Base-by-base conservation (phyloP, 305 asterid genomes). In the Fraxinus baroniana region DNA sequence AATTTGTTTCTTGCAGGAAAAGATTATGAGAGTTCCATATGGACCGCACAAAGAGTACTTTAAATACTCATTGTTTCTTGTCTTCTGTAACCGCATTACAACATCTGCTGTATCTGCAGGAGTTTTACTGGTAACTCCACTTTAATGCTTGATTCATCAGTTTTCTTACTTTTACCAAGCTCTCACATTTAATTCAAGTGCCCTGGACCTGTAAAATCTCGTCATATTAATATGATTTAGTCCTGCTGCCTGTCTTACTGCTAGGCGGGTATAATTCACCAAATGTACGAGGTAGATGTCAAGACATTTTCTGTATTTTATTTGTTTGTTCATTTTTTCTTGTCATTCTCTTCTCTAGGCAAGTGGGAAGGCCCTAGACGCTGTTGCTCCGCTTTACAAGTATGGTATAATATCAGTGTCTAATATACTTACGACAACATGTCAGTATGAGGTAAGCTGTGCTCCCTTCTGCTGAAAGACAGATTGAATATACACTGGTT, bases 21-120 rank as follows among this genome's bases (percentile, higher is more conserved):
- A 95, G 91, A 92, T 97, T 78, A 97, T 97, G 97, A 89, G 98
- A 88, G 92, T 94, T 86, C 99, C 99, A 22, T 97, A 97, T 87
- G 99, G 99, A 80, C 90, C 94, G 35, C 36, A 90, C 30, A 91
- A 94, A 84, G 99, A 97, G 84, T 93, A 82, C 86, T 97, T 94
- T 60, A 90, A 84, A 89, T 90, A 89, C 86, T 97, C 99, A 24
- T 78, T 97, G 87, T 97, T 97, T 92, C 97, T 94, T 60, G 99
- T 97, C 79, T 97, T 97, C 89, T 97, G 99, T 91, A 97, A 97
- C 90, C 98, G 99, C 78, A 93, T 94, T 87, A 84, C 96, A 32
- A 97, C 99, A 52, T 97, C 98, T 87, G 95, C 98, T 33, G 97
- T 94, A 62, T 97, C 99, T 46, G 98, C 94, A 46, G 96, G 87